These are phyloP conservation scores for Yarrowia osloensis DNA, from an alignment of 805 yeast species.

Conservation along the genomic window DNA sequence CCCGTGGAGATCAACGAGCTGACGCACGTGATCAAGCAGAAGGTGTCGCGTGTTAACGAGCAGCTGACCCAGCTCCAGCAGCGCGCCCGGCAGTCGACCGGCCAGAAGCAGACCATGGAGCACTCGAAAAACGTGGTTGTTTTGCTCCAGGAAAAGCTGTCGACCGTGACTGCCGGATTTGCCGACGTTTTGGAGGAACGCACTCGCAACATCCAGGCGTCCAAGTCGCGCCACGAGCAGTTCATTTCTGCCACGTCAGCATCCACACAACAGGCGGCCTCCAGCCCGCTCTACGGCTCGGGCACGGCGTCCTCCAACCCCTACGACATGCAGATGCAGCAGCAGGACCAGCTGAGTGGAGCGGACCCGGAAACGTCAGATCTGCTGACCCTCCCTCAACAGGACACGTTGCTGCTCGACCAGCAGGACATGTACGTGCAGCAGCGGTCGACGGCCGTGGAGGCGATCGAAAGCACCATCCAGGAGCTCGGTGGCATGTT, in stretches of 20 bases:
- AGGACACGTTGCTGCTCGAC: conserved; percentile 85
- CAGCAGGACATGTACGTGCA: conserved; percentile 74
- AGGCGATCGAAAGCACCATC: conserved; percentile 94
- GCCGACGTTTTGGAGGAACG: conserved; percentile 85
- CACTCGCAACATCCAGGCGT: conserved; percentile 77
- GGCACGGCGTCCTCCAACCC: conserved; percentile 15
- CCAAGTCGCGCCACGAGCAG: conserved; percentile 80
- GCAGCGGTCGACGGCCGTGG: conserved; percentile 87
- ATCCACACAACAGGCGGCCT: conserved; percentile 35
- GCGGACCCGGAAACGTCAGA: conserved; percentile 46
- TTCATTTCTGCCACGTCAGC: conserved; percentile 56
- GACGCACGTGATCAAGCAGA: conserved; percentile 81
- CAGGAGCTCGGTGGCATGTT: conserved; percentile 94
- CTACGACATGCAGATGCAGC: conserved; percentile 37
- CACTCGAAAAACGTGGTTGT: conserved; percentile 87
- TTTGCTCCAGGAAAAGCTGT: conserved; percentile 82
- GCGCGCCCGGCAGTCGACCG: conserved; percentile 48
- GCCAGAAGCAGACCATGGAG: conserved; percentile 61
- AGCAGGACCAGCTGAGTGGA: conserved; percentile 37
- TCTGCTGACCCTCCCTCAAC: conserved; percentile 76
- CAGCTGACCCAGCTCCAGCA: conserved; percentile 62
- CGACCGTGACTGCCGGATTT: conserved; percentile 89
- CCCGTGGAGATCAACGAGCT: conserved; percentile 92
- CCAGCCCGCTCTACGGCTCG: conserved; percentile 33
- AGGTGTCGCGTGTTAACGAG: conserved; percentile 77